Conservation (phyloP, 495 filamentous ascomycete species). For the Mycothermus thermophilus region DNA sequence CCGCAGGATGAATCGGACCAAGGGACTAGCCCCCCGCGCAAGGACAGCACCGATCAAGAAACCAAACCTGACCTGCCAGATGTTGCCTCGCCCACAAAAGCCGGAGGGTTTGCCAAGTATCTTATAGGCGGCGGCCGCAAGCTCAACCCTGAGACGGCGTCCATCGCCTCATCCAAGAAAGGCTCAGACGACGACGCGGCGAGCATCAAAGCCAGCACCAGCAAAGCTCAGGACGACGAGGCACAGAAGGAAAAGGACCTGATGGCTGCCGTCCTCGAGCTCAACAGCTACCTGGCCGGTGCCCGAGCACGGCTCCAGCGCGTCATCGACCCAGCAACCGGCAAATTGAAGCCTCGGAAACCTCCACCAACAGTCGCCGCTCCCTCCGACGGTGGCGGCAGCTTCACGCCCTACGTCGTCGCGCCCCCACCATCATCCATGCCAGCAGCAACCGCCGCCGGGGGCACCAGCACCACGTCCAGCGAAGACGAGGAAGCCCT, state of each 20-base stretch:
- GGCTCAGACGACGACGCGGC: slow-evolving; percentile 37
- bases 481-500: slow-evolving; percentile 46
- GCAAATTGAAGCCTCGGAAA: slow-evolving; percentile 49
- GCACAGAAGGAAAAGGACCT: slow-evolving; percentile 67
- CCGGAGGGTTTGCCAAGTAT: slow-evolving; percentile 35
- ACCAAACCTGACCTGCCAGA: slow-evolving; percentile 20
- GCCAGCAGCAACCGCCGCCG: not conserved
- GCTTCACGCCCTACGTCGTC: not conserved
- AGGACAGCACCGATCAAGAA: slow-evolving; percentile 29
- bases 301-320: slow-evolving; percentile 68
- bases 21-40: slow-evolving; percentile 35
- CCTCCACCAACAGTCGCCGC: too few relatives aligned
- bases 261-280: slow-evolving; percentile 59
- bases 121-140: slow-evolving; percentile 40
- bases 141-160: slow-evolving; percentile 45
- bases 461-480: not conserved
- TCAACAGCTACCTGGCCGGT: slow-evolving; percentile 75
- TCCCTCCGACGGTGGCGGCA: too few relatives aligned
- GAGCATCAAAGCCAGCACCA: slow-evolving; percentile 30
- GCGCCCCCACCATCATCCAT: too few relatives aligned
- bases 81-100: slow-evolving; percentile 29
- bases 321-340: slow-evolving; percentile 61
- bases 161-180: slow-evolving; percentile 46
- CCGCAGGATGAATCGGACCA: slow-evolving; percentile 23
- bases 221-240: slow-evolving; percentile 25